Evolutionary conservation across 2,329 filamentous ascomycete genomes (phyloP), one percentile per base, ranked within the genome.

Genomic region (Zymoseptoria passerinii): DNA sequence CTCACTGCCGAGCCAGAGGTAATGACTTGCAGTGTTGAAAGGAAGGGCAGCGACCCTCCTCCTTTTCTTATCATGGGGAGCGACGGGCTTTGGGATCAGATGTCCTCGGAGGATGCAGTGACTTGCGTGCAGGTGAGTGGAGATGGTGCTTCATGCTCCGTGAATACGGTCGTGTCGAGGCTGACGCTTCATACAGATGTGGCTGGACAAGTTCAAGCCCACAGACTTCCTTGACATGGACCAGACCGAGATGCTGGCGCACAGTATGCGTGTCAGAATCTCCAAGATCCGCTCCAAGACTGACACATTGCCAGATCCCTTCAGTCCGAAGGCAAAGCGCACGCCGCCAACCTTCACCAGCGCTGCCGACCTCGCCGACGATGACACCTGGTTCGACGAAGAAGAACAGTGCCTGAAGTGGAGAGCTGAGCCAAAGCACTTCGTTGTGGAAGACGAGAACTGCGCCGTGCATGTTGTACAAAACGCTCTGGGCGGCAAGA

Each of bases 1-100:
- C 72, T 89, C 64, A 88, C 83, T 0, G 86, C 85, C 0, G 80
- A 84, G 66, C 86, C 86, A 0, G 83, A 84, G 29, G 75, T 89
- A 27, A 84, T 79, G 1, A 83, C 81, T 3, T 81, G 78, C 0
- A 71, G 74, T 29, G 73, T 88, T 5, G 72, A 79, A 4, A 56
- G 40, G 6, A 71, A 74, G 0, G 72, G 73, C 2, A 67, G 68
- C 0, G 73, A 74, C 20, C 72, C 75, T 2, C 78, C 81, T 53
- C 35, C 35, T 16, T 89, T 89, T 65, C 70, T 88, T 54, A 85
- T 89, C 61, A 75, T 89, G 63, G 86, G 84, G 0, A 82, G 80
- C 0, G 86, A 89, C 63, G 86, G 86, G 0, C 68, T 89, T 1
- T 90, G 86, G 71, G 70, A 73, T 52, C 58, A 65, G 13, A 66